Conservation (phyloP, 441 rosid genomes). For the Biscutella auriculata region DNA sequence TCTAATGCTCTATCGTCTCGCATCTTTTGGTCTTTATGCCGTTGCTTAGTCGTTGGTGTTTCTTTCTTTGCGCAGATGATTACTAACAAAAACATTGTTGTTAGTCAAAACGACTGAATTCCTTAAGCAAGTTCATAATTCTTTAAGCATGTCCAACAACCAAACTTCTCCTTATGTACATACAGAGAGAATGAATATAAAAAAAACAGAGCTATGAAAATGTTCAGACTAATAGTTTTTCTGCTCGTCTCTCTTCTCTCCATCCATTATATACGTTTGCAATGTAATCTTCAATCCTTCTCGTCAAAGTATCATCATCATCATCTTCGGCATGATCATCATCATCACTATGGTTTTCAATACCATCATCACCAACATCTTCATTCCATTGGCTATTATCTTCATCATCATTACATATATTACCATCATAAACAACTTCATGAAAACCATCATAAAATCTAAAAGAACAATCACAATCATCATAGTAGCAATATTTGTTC, state of each 20-base stretch:
- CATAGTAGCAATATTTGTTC: background rate
- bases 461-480: slow-evolving; percentile 6
- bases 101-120: too few relatives aligned
- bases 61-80: slow-evolving; percentile 42
- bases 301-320: slow-evolving; percentile 14
- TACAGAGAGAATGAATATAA: background rate
- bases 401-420: slow-evolving; percentile 13
- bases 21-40: background rate
- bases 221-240: slow-evolving; percentile 5
- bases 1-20: slow-evolving; percentile 8
- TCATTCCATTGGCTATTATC: slow-evolving; percentile 6
- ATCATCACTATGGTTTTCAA: slow-evolving; percentile 9
- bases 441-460: slow-evolving; percentile 1
- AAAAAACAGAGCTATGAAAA: background rate
- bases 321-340: background rate
- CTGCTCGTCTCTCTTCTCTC: slow-evolving; percentile 20
- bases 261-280: slow-evolving; percentile 20
- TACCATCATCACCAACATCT: slow-evolving; percentile 8
- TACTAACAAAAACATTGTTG: too few relatives aligned
- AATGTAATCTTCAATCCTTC: slow-evolving; percentile 18
- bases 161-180: background rate
- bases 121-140: too few relatives aligned
- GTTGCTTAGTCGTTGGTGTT: background rate
- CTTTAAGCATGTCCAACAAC: too few relatives aligned
- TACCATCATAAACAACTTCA: slow-evolving; percentile 13